These are phyloP conservation scores for Botrytis pseudocinerea DNA, from an alignment of 2,329 filamentous ascomycete species.

Conservation along the genomic window DNA sequence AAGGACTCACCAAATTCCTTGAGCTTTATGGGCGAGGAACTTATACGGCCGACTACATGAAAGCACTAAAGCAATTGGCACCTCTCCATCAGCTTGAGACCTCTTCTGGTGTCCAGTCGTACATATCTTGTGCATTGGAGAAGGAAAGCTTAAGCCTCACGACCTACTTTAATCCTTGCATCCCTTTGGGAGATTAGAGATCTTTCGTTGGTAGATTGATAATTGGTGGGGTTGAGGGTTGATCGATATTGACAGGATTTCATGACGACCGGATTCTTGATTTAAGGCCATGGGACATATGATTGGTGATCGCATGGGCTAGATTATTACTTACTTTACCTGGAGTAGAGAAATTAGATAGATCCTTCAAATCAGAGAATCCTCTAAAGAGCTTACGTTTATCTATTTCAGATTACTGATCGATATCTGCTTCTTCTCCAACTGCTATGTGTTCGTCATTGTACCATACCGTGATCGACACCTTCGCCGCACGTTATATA, in stretches of 20 bases:
- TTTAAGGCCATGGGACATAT: background rate
- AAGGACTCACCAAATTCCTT: background rate
- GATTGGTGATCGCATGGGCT: background rate
- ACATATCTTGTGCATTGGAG: conserved; percentile 4
- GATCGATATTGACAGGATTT: background rate
- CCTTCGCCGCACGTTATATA: background rate
- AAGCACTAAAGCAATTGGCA: background rate
- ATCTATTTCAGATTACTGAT: background rate
- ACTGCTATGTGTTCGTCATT: background rate
- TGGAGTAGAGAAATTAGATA: background rate
- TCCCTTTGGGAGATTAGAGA: background rate
- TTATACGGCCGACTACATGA: background rate
- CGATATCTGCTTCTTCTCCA: background rate
- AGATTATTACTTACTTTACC: background rate
- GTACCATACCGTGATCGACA: background rate
- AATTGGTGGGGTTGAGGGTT: background rate
- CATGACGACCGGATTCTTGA: background rate
- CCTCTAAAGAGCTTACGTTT: background rate
- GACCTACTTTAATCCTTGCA: conserved; percentile 9
- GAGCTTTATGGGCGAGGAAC: background rate
- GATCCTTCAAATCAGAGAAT: background rate
- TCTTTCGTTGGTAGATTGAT: no score
- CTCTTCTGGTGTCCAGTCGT: conserved; percentile 3
- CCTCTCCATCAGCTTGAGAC: conserved; percentile 11
- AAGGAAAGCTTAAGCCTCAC: conserved; percentile 1